Evolutionary conservation across 1,284 basidiomycete species (phyloP).

Genomic region (Moesziomyces sp.): DNA sequence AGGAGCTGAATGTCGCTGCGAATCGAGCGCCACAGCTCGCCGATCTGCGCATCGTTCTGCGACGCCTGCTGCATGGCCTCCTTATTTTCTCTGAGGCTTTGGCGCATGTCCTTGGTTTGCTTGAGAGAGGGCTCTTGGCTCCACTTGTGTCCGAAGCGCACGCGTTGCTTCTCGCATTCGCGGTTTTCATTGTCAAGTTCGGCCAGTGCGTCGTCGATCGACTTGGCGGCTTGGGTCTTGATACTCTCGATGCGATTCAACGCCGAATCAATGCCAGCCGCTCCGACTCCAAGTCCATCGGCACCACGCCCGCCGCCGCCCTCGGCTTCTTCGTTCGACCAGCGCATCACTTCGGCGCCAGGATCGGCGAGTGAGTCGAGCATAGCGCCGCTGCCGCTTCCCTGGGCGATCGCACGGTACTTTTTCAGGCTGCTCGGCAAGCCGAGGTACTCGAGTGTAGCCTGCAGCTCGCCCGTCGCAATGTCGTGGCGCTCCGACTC

Average conservation of each 20-base stretch:
- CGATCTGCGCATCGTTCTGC: conserved; percentile 81
- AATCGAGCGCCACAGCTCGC: conserved; percentile 79
- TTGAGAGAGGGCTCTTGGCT: conserved; percentile 81
- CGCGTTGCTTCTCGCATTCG: conserved; percentile 69
- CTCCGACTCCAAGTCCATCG: conserved; percentile 71
- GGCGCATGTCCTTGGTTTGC: conserved; percentile 76
- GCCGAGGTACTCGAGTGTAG: conserved; percentile 83
- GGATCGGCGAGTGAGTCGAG: conserved; percentile 71
- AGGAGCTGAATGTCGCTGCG: conserved; percentile 78
- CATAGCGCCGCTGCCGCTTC: conserved; percentile 69
- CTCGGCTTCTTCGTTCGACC: conserved; percentile 79
- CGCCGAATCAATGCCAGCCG: conserved; percentile 48
- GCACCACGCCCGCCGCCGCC: conserved; percentile 75
- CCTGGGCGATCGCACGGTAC: conserved; percentile 82
- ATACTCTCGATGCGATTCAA: conserved; percentile 46
- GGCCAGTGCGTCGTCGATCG: conserved; percentile 43
- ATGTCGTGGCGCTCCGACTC: conserved; percentile 88
- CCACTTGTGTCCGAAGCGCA: conserved; percentile 88
- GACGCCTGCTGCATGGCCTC: conserved; percentile 81
- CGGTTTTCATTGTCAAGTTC: conserved; percentile 66
- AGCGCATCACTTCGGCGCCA: conserved; percentile 76
- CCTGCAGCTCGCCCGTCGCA: conserved; percentile 82
- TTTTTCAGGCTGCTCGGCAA: conserved; percentile 80
- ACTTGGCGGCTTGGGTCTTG: conserved; percentile 34
- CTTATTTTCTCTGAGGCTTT: conserved; percentile 83